phyloP scores from a whole-genome alignment of 805 yeast genomes.

The Cyberlindnera euphorbiae region DNA sequence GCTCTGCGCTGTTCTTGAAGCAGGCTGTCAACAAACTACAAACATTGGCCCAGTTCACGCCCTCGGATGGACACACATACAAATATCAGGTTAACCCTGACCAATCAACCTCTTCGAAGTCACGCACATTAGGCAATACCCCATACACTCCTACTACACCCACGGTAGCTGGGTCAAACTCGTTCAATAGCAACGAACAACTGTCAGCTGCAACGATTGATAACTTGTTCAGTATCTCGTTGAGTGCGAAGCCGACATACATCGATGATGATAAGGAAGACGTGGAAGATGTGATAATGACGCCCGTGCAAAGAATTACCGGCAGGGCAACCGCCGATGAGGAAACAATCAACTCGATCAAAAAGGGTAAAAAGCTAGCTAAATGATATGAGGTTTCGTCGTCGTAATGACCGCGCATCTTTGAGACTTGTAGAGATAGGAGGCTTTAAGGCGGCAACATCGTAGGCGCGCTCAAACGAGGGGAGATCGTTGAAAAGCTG shows the following conservation, averaged over 20 bases:
- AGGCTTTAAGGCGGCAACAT: too few species aligned
- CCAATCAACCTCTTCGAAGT: slow-evolving; percentile 13
- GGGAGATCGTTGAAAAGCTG: too few species aligned
- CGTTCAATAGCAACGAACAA: slow-evolving; percentile 8
- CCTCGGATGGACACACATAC: slow-evolving; percentile 56
- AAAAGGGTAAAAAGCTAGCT: slow-evolving; percentile 13
- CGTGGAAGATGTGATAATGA: slow-evolving; percentile 3
- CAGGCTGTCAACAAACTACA: slow-evolving; percentile 45
- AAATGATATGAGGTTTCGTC: slow-evolving; percentile 1
- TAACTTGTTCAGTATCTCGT: slow-evolving; percentile 22
- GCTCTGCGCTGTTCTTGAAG: slow-evolving; percentile 31
- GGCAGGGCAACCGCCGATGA: slow-evolving; percentile 12
- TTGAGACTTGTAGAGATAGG: too few species aligned
- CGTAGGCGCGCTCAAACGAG: too few species aligned
- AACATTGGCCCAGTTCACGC: slow-evolving; percentile 48
- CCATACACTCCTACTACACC: slow-evolving; percentile 25
- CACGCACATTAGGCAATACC: slow-evolving; percentile 24
- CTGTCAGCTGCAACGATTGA: slow-evolving; percentile 23
- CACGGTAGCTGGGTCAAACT: slow-evolving; percentile 10
- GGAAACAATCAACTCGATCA: slow-evolving; percentile 12
- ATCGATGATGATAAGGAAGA: slow-evolving; percentile 16
- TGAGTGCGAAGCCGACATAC: slow-evolving; percentile 18
- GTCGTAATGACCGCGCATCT: too few species aligned
- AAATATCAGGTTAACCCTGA: slow-evolving; percentile 16
- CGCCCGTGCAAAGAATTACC: slow-evolving; percentile 9